Percentiles rank a stretch among this genome's conserved stretches.
Evolutionary conservation across 2,329 filamentous ascomycete genomes (phyloP).

Genomic region (Moelleriella libera): DNA sequence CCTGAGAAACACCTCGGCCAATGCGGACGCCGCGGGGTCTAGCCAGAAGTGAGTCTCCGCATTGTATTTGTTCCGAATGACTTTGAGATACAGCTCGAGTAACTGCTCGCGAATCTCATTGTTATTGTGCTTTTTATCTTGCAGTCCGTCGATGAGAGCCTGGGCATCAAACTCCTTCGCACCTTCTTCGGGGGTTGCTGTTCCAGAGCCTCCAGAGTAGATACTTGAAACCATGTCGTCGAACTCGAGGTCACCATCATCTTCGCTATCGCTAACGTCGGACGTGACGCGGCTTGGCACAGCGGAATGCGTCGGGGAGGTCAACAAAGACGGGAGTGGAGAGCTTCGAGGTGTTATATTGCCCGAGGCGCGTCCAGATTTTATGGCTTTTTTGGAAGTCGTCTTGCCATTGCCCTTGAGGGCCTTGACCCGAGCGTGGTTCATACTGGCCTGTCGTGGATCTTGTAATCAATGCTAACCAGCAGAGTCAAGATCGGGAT

Average conservation of each 20-base stretch:
- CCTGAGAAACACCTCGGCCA: constrained; percentile 52
- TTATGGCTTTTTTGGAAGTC: constrained; percentile 50
- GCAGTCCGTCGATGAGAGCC: constrained; percentile 55
- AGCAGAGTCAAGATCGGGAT: too few relatives aligned
- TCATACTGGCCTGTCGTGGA: constrained; percentile 27
- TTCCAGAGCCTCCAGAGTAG: constrained; percentile 24
- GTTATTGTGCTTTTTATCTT: constrained; percentile 64
- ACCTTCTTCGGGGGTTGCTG: constrained; percentile 51
- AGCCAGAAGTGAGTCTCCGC: constrained; percentile 25
- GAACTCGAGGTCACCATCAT: constrained; percentile 20
- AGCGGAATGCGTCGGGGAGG: constrained; percentile 45
- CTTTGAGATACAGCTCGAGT: constrained; percentile 19
- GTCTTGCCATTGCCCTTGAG: constrained; percentile 60
- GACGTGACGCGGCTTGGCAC: constrained; percentile 48
- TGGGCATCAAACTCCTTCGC: constrained; percentile 45
- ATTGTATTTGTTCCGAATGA: constrained; percentile 37
- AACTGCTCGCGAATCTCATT: constrained; percentile 49
- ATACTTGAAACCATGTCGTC: constrained; percentile 31
- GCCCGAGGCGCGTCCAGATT: constrained; percentile 43
- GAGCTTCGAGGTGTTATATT: constrained; percentile 43
- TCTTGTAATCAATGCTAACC: too few relatives aligned
- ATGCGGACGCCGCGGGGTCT: constrained; percentile 40
- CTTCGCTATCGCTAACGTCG: constrained; percentile 42
- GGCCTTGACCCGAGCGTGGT: constrained; percentile 52
- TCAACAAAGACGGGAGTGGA: constrained; percentile 39